Percentiles rank a stretch among this genome's conserved stretches.
Conservation (phyloP, 257 asterid genomes). For the Capsicum chinense region DNA sequence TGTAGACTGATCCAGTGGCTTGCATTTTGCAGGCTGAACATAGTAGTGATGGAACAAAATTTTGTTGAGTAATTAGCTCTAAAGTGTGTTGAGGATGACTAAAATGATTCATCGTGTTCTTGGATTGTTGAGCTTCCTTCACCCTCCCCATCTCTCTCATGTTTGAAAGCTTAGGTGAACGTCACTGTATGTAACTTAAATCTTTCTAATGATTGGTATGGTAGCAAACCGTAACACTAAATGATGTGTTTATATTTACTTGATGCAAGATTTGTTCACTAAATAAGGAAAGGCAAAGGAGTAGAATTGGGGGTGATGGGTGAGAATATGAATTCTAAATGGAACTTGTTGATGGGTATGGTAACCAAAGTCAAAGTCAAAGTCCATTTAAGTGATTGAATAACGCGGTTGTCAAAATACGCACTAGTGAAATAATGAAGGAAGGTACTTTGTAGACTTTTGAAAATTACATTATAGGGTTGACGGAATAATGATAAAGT, state of each 20-base stretch:
- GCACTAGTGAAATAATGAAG: background rate
- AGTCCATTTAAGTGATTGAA: background rate
- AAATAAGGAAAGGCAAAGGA: background rate
- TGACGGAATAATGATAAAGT: background rate
- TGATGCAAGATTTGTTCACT: background rate
- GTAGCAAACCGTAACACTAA: background rate
- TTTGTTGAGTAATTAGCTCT: constrained; percentile 37
- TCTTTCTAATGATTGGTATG: too few relatives aligned
- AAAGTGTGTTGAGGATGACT: constrained; percentile 53
- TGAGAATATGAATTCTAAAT: background rate
- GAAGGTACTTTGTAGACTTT: background rate
- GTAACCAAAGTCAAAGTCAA: background rate
- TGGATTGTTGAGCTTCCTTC: constrained; percentile 12
- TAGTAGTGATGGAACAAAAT: background rate
- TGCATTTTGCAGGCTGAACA: constrained; percentile 64
- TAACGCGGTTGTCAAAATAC: background rate
- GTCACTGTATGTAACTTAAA: background rate
- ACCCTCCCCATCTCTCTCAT: background rate
- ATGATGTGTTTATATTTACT: background rate
- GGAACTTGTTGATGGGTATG: background rate
- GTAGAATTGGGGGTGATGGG: background rate
- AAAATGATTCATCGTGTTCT: constrained; percentile 47
- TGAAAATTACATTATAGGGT: background rate
- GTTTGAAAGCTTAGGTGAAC: background rate
- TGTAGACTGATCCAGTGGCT: constrained; percentile 45